phyloP scores from a whole-genome alignment of 2,329 filamentous ascomycete species.

The Fusarium praegraminearum region DNA sequence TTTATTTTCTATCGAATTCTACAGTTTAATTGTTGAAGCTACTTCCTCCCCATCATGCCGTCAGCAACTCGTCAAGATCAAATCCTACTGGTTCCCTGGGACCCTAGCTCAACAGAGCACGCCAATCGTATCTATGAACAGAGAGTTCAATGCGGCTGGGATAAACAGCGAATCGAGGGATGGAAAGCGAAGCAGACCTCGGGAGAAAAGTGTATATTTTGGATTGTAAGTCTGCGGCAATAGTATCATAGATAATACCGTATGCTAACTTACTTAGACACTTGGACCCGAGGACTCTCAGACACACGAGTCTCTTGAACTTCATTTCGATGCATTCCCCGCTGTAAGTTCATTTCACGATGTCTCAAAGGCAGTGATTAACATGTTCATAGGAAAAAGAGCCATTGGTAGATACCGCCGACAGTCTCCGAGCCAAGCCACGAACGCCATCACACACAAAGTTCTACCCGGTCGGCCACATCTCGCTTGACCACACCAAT shows the following conservation, averaged over 20 bases:
- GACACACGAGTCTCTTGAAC: slow-evolving; percentile 5
- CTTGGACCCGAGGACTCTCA: slow-evolving; percentile 15
- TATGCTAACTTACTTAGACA: slow-evolving; percentile 19
- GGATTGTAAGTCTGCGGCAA: slow-evolving; percentile 35
- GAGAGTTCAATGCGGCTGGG: slow-evolving; percentile 42
- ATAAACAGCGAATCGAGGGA: slow-evolving; percentile 26
- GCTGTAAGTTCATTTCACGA: not conserved
- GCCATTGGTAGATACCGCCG: slow-evolving; percentile 34
- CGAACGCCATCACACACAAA: slow-evolving; percentile 24
- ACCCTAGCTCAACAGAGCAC: slow-evolving; percentile 37
- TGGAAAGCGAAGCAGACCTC: slow-evolving; percentile 36
- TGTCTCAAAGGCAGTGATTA: rapidly evolving
- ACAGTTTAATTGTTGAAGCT: too few relatives aligned
- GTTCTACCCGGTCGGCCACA: slow-evolving; percentile 44
- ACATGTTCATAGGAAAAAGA: slow-evolving; percentile 18
- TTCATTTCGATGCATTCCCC: slow-evolving; percentile 35
- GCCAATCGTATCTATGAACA: slow-evolving; percentile 28
- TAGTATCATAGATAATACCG: rapidly evolving
- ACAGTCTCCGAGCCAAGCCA: slow-evolving; percentile 28
- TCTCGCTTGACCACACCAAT: slow-evolving; percentile 42
- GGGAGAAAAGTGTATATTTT: slow-evolving; percentile 44
- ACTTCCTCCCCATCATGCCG: slow-evolving; percentile 3
- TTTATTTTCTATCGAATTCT: not conserved
- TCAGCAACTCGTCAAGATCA: slow-evolving; percentile 7
- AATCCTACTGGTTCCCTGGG: slow-evolving; percentile 43